Evolutionary conservation across 192 early-diverging fungal species (phyloP).

Genomic region (Linnemannia zychae): DNA sequence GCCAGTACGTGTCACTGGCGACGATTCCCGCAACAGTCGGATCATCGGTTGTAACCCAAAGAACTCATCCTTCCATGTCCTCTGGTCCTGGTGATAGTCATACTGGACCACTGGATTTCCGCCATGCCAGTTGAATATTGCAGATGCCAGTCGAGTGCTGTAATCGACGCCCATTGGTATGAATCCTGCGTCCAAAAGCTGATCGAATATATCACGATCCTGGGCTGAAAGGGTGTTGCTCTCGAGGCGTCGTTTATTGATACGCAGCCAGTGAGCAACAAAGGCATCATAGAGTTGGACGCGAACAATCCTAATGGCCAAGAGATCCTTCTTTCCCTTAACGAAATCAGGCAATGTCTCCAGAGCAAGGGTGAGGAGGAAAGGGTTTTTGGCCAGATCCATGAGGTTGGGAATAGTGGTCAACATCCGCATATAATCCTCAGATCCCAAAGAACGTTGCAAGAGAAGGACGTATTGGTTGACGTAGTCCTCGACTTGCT

Average conservation of each 20-base stretch:
- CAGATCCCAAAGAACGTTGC: neutral
- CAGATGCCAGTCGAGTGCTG: neutral
- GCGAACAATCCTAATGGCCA: neutral
- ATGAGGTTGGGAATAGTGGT: neutral
- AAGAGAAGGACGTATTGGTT: neutral
- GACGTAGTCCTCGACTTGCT: neutral
- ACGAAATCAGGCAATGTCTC: neutral
- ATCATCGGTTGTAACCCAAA: neutral
- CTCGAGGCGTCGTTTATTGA: neutral
- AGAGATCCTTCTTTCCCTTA: neutral
- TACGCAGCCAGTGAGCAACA: neutral
- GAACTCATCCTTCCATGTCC: neutral
- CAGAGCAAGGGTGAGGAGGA: neutral
- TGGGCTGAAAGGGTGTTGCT: no score
- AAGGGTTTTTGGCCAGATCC: constrained; percentile 1
- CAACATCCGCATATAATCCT: neutral
- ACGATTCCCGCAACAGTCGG: neutral
- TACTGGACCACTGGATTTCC: neutral
- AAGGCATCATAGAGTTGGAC: neutral
- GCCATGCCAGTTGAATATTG: neutral
- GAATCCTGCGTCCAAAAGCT: neutral
- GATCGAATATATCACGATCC: neutral
- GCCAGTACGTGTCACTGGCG: neutral
- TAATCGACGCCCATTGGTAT: neutral
- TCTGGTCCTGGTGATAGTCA: neutral